Evolutionary conservation across 495 filamentous ascomycete genomes (phyloP).

Genomic region (Neurospora sp.): DNA sequence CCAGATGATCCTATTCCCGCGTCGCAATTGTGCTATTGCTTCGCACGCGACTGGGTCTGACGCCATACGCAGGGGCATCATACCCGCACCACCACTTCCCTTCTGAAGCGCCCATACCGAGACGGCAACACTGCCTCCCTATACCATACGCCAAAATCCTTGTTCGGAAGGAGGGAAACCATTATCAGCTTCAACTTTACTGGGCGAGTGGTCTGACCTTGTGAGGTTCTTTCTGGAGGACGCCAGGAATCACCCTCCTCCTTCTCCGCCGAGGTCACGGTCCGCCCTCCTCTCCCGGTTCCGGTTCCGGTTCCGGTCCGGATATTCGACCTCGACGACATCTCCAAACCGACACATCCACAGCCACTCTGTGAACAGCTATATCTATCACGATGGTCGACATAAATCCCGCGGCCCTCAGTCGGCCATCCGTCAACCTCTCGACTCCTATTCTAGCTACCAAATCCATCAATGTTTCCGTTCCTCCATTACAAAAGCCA

Average conservation of each 20-base stretch:
- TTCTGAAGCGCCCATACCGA: background rate
- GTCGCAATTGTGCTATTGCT: slow-evolving; percentile 31
- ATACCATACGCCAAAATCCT: background rate
- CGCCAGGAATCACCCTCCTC: background rate
- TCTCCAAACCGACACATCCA: background rate
- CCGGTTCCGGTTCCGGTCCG: slow-evolving; percentile 8
- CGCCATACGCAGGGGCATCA: slow-evolving; percentile 2
- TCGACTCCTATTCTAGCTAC: slow-evolving; percentile 49
- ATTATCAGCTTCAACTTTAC: background rate
- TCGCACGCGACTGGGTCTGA: slow-evolving; percentile 32
- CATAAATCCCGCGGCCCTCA: slow-evolving; percentile 77
- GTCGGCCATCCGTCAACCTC: slow-evolving; percentile 54
- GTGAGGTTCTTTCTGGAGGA: background rate
- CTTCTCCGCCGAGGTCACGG: background rate
- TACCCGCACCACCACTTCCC: too few species aligned
- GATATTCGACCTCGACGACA: slow-evolving; percentile 4
- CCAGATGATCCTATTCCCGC: slow-evolving; percentile 28
- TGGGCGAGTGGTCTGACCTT: background rate
- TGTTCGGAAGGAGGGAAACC: background rate
- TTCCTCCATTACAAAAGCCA: slow-evolving; percentile 47
- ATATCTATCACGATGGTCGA: slow-evolving; percentile 50
- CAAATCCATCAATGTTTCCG: slow-evolving; percentile 51
- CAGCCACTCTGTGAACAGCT: background rate
- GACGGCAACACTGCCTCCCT: background rate
- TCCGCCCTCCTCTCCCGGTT: slow-evolving; percentile 1